A percentile compares a stretch with the other conserved stretches of the same genome.
Conservation (phyloP, 345 rosid genomes). For the Aquilaria malaccensis region DNA sequence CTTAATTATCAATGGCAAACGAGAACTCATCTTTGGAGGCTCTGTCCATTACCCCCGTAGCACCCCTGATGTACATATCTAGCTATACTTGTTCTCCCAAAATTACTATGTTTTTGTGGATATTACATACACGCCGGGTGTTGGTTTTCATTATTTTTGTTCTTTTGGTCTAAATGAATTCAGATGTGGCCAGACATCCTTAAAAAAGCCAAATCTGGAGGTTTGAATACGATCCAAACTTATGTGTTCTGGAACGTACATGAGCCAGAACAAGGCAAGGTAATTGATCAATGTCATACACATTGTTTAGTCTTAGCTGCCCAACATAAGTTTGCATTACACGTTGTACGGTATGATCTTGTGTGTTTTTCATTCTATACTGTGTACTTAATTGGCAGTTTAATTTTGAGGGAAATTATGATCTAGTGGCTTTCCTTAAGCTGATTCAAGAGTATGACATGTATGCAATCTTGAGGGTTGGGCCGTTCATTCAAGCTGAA, state of each 20-base stretch:
- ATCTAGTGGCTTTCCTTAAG: slow-evolving; percentile 74
- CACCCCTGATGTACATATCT: slow-evolving; percentile 39
- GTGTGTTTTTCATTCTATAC: too few relatives aligned
- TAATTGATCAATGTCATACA: neutral
- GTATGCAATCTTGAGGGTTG: slow-evolving; percentile 65
- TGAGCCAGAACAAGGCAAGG: slow-evolving; percentile 51
- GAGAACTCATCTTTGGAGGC: slow-evolving; percentile 62
- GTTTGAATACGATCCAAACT: slow-evolving; percentile 53
- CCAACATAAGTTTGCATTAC: too few relatives aligned
- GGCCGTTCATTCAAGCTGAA: slow-evolving; percentile 95
- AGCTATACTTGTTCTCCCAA: neutral
- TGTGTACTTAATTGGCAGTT: slow-evolving; percentile 22
- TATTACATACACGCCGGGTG: neutral
- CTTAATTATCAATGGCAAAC: slow-evolving; percentile 41
- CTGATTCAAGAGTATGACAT: slow-evolving; percentile 41
- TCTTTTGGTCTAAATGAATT: slow-evolving; percentile 3
- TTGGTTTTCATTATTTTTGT: slow-evolving; percentile 5
- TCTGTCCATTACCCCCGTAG: slow-evolving; percentile 66
- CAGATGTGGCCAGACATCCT: slow-evolving; percentile 54
- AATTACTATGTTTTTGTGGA: neutral
- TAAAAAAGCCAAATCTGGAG: slow-evolving; percentile 43
- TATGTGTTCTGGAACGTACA: slow-evolving; percentile 64
- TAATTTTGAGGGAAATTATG: slow-evolving; percentile 61
- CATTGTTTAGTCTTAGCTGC: too few relatives aligned
- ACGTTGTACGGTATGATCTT: too few relatives aligned